phyloP scores from a whole-genome alignment of 257 asterid genomes.

The Fraxinus quadrangulata region DNA sequence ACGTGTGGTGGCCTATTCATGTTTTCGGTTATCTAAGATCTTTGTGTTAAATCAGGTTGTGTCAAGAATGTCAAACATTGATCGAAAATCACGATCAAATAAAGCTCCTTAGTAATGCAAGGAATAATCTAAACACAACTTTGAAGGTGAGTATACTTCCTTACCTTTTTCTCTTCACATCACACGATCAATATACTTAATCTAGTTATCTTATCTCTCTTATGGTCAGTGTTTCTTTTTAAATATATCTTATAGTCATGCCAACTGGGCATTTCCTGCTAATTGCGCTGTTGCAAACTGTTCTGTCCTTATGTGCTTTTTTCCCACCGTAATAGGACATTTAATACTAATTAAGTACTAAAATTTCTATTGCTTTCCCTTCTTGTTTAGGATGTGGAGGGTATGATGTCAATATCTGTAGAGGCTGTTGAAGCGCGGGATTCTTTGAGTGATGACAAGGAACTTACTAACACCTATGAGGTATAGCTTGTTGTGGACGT shows the following conservation, averaged over 20 bases:
- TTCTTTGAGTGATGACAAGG: constrained; percentile 32
- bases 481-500: constrained; percentile 40
- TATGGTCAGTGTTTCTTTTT: background rate
- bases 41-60: constrained; percentile 54
- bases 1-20: too few species aligned
- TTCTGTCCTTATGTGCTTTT: constrained; percentile 17
- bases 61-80: constrained; percentile 93
- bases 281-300: constrained; percentile 16
- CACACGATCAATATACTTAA: constrained; percentile 9
- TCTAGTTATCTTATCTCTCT: constrained; percentile 19
- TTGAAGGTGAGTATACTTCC: constrained; percentile 58
- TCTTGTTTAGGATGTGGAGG: constrained; percentile 82
- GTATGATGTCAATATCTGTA: constrained; percentile 96
- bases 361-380: constrained; percentile 23
- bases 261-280: too few species aligned
- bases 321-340: background rate
- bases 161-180: constrained; percentile 7
- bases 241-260: background rate
- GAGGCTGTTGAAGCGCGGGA: constrained; percentile 91
- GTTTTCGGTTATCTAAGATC: constrained; percentile 21
- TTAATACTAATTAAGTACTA: background rate
- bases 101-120: constrained; percentile 93
- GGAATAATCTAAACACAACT: constrained; percentile 92
- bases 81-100: constrained; percentile 97
- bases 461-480: constrained; percentile 45